Percentiles rank a stretch among this genome's conserved stretches.
Conservation (phyloP, 805 yeast genomes). For the Kuraishia borneana region DNA sequence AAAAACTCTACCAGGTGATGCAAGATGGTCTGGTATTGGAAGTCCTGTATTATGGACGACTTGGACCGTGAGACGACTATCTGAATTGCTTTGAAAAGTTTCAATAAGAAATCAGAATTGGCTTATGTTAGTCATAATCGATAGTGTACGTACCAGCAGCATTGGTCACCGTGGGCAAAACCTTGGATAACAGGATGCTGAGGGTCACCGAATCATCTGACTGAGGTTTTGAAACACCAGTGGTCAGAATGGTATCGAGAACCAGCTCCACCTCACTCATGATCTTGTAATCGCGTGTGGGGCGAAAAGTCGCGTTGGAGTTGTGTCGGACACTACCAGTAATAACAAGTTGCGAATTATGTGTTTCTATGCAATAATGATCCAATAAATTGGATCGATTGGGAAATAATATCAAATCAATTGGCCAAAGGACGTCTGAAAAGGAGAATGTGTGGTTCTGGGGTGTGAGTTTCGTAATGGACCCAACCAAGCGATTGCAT, state of each 20-base stretch:
- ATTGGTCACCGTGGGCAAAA: constrained; percentile 14
- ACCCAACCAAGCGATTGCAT: constrained; percentile 97
- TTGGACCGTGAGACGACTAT: constrained; percentile 12
- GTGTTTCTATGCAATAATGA: no score
- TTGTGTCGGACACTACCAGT: no score
- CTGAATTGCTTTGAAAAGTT: constrained; percentile 17
- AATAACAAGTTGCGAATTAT: no score
- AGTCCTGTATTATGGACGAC: constrained; percentile 12
- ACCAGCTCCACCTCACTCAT: background rate
- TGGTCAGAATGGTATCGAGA: background rate
- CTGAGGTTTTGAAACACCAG: background rate
- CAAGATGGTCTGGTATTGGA: constrained; percentile 10
- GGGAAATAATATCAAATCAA: no score
- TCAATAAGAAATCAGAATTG: constrained; percentile 11
- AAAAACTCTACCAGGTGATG: constrained; percentile 13
- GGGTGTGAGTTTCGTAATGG: constrained; percentile 96
- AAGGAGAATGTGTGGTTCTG: constrained; percentile 93
- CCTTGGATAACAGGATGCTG: constrained; percentile 15
- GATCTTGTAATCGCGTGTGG: background rate
- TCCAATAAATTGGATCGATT: no score
- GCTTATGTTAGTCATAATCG: constrained; percentile 1
- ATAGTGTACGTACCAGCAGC: background rate
- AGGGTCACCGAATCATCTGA: constrained; percentile 17
- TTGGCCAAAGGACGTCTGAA: constrained; percentile 65
- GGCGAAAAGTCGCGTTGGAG: background rate